Evolutionary conservation across 1,284 basidiomycete species (phyloP), one percentile per base, ranked within the genome.

Genomic region (Pseudozyma tsukubaensis): DNA sequence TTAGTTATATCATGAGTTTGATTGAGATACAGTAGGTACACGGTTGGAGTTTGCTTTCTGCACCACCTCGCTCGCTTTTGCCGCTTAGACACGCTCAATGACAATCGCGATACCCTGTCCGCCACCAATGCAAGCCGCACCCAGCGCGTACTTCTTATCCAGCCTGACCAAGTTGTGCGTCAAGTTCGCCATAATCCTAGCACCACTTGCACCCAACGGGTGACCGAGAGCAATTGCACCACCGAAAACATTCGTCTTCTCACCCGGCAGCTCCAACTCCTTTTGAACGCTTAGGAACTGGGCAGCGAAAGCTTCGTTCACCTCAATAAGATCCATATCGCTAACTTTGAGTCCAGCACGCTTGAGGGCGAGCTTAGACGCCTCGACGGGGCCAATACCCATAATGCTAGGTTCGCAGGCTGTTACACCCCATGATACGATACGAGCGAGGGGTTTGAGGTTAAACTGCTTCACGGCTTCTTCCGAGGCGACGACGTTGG

Each of bases 241-340:
- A 48, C 87, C 88, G 61, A 88, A 88, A 34, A 88, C 76, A 84
- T 89, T 89, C n/a, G 86, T 85, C 79, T 87, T 87, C 14, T 88
- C 88, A 50, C 79, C 84, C 13, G 87, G 87, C 21, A 99, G 88
- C 64, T 88, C 89, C 66, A 97, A 88, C 45, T 93, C 89, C 87
- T 96, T 92, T 87, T 98, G 94, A 2, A 93, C 93, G 55, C 94
- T 91, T 51, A 92, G 90, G 82, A 94, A 91, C 80, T 98, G 96
- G 37, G 94, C 93, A 0, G 94, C 95, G 88, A 99, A 99, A 16
- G 96, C 97, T 86, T 89, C 88, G 83, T 88, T 89, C 53, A 89
- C 83, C 72, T 89, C 88, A 67, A 88, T 86, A 39, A 88, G 76
- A 80, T 88, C 87, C 80, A 88, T 88, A 69, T 88, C 86, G 34